Evolutionary conservation across 75 land plant species (phyloP), one percentile per base, ranked within the genome.

Genomic region (Picea sitchensis): DNA sequence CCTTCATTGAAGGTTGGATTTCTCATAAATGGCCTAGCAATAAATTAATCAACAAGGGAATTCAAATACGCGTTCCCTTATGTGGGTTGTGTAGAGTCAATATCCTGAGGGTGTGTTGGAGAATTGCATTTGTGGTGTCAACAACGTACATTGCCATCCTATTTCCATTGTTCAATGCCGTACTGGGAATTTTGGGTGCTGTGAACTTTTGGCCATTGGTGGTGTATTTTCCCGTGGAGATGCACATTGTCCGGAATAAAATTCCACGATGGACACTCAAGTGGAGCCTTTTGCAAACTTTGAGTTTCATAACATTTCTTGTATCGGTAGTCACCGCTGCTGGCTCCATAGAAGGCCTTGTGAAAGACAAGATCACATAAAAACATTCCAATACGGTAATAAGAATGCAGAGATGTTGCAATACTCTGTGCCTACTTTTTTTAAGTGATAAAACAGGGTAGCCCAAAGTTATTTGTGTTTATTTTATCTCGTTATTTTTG

Each of bases 141-240:
- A 89, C 90, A 21, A 92, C 92, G 2, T 82, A 61, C 1, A 54
- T 93, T 20, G 90, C 99, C 13, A 82, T 96, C 82, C 2, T 88
- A n/a, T 87, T 96, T 58, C 96, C 95, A 30, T 92, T 88, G 81
- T 95, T 95, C 90, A 95, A 96, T 73, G 83, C 88, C 56, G 88
- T 96, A 0, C 57, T 96, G 63, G 99, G 94, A 23, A 26, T 96
- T 36, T 14, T 93, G 56, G 99, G 96, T 5, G 96, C 91, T 56
- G 30, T 89, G 51, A 88, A 86, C 57, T 96, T 96, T 76, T 96
- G 94, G 94, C 99, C 99, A 2, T 77, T 96, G 79, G 87, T 93
- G 18, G 89, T 93, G 26, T 96, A 96, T 75, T 96, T 96, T 77
- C 99, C 99, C 9, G 91, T 96, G 32, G 86, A 88, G 78, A 92